Base-by-base conservation (phyloP, 2,329 filamentous ascomycete genomes). In the Catunica adiposa region DNA sequence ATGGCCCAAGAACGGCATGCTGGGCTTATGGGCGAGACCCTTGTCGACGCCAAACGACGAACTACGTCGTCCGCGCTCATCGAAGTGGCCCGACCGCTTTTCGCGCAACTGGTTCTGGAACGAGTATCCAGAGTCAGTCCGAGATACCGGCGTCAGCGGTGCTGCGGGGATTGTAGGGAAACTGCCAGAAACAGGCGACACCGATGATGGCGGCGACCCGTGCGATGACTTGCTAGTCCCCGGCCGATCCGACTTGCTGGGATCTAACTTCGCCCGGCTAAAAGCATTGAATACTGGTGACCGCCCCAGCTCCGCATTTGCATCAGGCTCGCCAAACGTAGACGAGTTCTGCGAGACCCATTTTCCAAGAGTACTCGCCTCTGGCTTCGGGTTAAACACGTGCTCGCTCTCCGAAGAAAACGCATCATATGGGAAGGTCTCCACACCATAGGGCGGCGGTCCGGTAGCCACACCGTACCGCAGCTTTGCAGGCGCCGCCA, bases 51-150 rank as follows among this genome's bases (percentile, higher is more conserved):
- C 86, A 68, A 95, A 94, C 1, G 89, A 94, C n/a, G 89, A 94
- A 70, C 89, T 96, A 61, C 90, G 80, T 58, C 89, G 80, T n/a
- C 84, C 84, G 61, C 76, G 71, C 60, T 84, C 80, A 63, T 92
- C 86, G 62, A 97, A 95, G 66, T 96, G 88, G 1, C 86, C 89
- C 2, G 92, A 97, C 53, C 90, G 80, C 72, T 97, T 98, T 69
- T 97, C 92, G 31, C 89, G 82, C 57, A 98, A 73, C 3, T 87
- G 94, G 17, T 86, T 81, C 60, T 89, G 83, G 56, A 95, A 73
- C 37, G 87, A 86, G 67, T 92, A 94, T 1, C 88, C 90, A 3
- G 90, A 96, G 65, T 98, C 92, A 63, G 84, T 94, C 15, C 89
- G 79, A 4, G 89, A 94, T n/a, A 86, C 79, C 0, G 86, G 84